These are phyloP conservation scores for Cryptococcus amylolentus DNA, from an alignment of 1,284 basidiomycete species.

Conservation along the genomic window DNA sequence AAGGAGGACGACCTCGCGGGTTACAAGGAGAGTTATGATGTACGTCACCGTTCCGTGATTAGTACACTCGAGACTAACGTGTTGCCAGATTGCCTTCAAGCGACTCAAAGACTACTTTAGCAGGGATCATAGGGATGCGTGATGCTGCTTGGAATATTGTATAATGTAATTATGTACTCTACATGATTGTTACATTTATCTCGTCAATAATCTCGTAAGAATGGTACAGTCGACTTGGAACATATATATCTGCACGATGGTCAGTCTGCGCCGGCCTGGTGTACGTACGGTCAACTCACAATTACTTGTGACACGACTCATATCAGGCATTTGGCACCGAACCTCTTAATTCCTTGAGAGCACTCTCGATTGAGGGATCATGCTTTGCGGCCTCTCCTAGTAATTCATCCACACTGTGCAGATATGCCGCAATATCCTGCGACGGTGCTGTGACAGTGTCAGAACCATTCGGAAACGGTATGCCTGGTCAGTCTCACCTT, in stretches of 20 bases:
- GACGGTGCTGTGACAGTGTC: not conserved
- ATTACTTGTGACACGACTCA: no score
- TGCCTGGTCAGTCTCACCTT: conserved; percentile 19
- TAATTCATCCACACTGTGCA: no score
- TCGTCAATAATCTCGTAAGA: not conserved
- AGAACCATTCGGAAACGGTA: not conserved
- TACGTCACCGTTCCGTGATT: conserved; percentile 25
- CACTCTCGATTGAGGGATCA: not conserved
- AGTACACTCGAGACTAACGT: not conserved
- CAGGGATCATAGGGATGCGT: conserved; percentile 7
- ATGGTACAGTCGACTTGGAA: not conserved
- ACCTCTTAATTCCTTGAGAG: no score
- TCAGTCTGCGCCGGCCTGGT: no score
- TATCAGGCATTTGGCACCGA: no score
- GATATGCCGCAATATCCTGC: no score
- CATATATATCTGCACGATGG: no score
- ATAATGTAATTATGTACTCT: not conserved
- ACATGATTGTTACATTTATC: not conserved
- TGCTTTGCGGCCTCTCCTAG: not conserved
- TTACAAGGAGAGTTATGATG: conserved; percentile 62
- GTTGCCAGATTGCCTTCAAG: conserved; percentile 29
- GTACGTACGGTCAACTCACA: no score
- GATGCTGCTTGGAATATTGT: not conserved
- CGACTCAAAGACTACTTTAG: conserved; percentile 29
- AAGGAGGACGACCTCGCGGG: conserved; percentile 61